Evolutionary conservation across 2,329 filamentous ascomycete species (phyloP), one percentile per base, ranked within the genome.

Genomic region (Fonsecaea multimorphosa): DNA sequence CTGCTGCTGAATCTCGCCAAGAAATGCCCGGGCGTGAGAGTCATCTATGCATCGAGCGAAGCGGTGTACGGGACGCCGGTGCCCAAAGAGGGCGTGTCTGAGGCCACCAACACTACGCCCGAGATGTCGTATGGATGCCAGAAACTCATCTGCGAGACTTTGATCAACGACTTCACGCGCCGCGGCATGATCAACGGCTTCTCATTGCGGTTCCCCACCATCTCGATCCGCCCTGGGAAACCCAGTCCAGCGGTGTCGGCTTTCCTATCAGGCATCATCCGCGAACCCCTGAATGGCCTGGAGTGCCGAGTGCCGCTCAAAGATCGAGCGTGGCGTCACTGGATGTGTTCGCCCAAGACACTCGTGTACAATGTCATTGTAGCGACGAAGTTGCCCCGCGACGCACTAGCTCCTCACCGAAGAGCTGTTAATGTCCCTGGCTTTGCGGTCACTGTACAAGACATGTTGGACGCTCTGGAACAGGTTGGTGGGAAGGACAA

Each of bases 111-210:
- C 46, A 84, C 86, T 2, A 87, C 85, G 36, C 87, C 87, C 0
- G 83, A 87, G 73, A 83, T 83, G 54, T 86, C 85, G 8, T 89
- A 89, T 72, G 87, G 87, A 40, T 82, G 84, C 3, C 85, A 88
- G 75, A 89, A 89, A 75, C 78, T 88, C 65, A 82, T 87, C 73
- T 85, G 83, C 63, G 87, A 89, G 76, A 80, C 83, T 0, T 78
- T 88, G 8, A 73, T 89, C 72, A 89, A 89, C 75, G 87, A 89
- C 67, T 84, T 87, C 74, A 86, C 86, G 59, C 81, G 87, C 32
- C 80, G 84, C 58, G 84, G 85, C 0, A 82, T 84, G 61, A 81
- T 89, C 63, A 84, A 86, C 64, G 87, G 83, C 7, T 84, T 87
- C 57, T 80, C 80, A 1, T 79, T 86, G 53, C 84, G 87, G 0